These are phyloP conservation scores for Alternaria conjuncta DNA, from an alignment of 2,329 filamentous ascomycete species.

Conservation along the genomic window DNA sequence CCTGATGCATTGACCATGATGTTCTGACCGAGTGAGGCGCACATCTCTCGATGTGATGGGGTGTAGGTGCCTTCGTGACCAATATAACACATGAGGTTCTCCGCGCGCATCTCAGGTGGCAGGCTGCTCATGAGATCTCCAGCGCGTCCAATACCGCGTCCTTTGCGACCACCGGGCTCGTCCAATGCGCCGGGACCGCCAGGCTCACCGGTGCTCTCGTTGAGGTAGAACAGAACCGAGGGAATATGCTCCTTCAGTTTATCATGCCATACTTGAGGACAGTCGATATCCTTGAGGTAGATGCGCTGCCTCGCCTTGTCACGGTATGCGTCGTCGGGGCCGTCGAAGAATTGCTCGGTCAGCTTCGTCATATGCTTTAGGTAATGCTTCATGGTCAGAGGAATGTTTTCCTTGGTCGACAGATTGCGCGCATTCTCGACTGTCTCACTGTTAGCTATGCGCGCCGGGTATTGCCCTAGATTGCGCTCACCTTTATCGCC, in stretches of 20 bases:
- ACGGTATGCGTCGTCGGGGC: slow-evolving; percentile 71
- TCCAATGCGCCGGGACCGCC: slow-evolving; percentile 63
- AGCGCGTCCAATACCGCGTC: slow-evolving; percentile 70
- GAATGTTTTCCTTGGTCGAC: slow-evolving; percentile 72
- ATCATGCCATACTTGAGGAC: slow-evolving; percentile 83
- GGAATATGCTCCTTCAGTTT: slow-evolving; percentile 80
- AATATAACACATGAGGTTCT: slow-evolving; percentile 98
- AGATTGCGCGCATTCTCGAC: slow-evolving; percentile 88
- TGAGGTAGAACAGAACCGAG: slow-evolving; percentile 85
- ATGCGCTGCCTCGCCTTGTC: slow-evolving; percentile 83
- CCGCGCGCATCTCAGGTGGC: slow-evolving; percentile 83
- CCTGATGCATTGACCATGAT: slow-evolving; percentile 94
- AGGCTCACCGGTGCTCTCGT: slow-evolving; percentile 71
- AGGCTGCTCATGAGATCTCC: slow-evolving; percentile 96
- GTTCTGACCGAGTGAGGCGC: slow-evolving; percentile 92
- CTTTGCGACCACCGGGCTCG: slow-evolving; percentile 56
- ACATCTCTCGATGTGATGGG: slow-evolving; percentile 96
- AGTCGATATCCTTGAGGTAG: slow-evolving; percentile 97
- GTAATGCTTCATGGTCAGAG: slow-evolving; percentile 89
- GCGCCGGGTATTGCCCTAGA: slow-evolving; percentile 23
- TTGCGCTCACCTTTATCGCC: slow-evolving; percentile 73
- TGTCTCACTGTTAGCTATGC: slow-evolving; percentile 47
- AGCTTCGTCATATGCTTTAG: slow-evolving; percentile 84
- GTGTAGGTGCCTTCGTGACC: slow-evolving; percentile 98
- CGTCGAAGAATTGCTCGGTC: slow-evolving; percentile 77